A percentile compares a stretch with the other conserved stretches of the same genome.
Evolutionary conservation across 176 grass and related monocot species (phyloP).

Genomic region (Rhynchospora tenuis): DNA sequence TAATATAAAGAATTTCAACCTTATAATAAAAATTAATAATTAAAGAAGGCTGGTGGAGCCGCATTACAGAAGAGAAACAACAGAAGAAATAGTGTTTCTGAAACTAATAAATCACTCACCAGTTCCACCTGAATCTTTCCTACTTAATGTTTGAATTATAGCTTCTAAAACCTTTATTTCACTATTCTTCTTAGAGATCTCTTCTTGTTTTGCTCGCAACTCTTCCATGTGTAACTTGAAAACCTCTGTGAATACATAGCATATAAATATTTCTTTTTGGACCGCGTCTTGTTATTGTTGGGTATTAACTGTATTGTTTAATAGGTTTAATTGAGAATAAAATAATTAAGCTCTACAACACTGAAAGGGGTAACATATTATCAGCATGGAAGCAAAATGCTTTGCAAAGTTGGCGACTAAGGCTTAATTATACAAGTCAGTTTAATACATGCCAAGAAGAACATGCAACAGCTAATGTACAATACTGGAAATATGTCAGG

Average conservation of each 20-base stretch:
- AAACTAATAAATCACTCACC: conserved; percentile 26
- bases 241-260: conserved; percentile 43
- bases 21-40: neutral
- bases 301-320: neutral
- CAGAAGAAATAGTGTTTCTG: neutral
- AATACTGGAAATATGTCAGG: no score
- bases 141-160: conserved; percentile 84
- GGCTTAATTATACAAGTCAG: neutral
- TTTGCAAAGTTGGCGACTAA: neutral
- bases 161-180: conserved; percentile 96
- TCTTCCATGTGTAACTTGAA: conserved; percentile 95
- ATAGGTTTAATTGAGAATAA: neutral
- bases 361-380: neutral
- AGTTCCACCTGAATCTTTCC: conserved; percentile 45
- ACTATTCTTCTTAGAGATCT: conserved; percentile 77
- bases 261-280: neutral
- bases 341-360: neutral
- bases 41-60: neutral
- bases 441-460: neutral
- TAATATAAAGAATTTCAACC: neutral
- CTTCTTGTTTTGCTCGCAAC: conserved; percentile 77
- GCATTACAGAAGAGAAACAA: neutral
- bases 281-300: neutral
- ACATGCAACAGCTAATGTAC: neutral
- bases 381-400: neutral